phyloP scores from a whole-genome alignment of 225 moss, liverwort and hornwort species.

The Takakia lepidozioides region DNA sequence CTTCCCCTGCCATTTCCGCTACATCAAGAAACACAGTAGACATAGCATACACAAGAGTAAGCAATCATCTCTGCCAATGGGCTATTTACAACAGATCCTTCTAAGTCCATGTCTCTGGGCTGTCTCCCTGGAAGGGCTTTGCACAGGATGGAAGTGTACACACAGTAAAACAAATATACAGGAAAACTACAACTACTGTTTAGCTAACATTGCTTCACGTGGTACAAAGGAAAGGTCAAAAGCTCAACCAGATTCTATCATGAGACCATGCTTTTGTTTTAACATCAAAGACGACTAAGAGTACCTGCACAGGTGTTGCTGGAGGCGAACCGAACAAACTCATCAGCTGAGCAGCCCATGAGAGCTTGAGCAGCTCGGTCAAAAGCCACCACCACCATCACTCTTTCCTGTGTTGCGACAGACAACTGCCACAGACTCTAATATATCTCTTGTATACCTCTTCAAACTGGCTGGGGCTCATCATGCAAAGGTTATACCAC shows the following conservation, averaged over 20 bases:
- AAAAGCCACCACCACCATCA: conserved; percentile 41
- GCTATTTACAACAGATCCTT: not conserved
- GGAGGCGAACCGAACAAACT: conserved; percentile 26
- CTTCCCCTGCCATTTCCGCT: conserved; percentile 35
- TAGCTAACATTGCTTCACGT: not conserved
- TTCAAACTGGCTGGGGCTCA: too few relatives aligned
- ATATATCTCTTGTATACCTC: too few relatives aligned
- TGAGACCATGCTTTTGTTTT: not conserved
- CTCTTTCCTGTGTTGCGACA: conserved; percentile 32
- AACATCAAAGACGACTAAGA: not conserved
- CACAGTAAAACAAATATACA: too few relatives aligned
- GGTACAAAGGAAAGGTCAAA: not conserved
- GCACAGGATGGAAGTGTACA: too few relatives aligned
- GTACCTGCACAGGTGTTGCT: conserved; percentile 25
- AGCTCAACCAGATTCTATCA: not conserved
- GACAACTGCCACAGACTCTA: conserved; percentile 43
- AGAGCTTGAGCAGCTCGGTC: conserved; percentile 40
- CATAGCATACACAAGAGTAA: not conserved
- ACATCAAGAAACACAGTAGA: conserved; percentile 7
- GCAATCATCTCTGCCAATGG: not conserved
- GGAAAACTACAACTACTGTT: too few relatives aligned
- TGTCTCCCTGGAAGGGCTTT: too few relatives aligned
- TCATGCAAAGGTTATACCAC: too few relatives aligned
- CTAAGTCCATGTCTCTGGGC: not conserved
- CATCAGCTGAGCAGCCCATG: conserved; percentile 38